Percentiles rank a stretch among this genome's conserved stretches.
Evolutionary conservation across 2,329 filamentous ascomycete genomes (phyloP).

Genomic region (Truncatella angustata): DNA sequence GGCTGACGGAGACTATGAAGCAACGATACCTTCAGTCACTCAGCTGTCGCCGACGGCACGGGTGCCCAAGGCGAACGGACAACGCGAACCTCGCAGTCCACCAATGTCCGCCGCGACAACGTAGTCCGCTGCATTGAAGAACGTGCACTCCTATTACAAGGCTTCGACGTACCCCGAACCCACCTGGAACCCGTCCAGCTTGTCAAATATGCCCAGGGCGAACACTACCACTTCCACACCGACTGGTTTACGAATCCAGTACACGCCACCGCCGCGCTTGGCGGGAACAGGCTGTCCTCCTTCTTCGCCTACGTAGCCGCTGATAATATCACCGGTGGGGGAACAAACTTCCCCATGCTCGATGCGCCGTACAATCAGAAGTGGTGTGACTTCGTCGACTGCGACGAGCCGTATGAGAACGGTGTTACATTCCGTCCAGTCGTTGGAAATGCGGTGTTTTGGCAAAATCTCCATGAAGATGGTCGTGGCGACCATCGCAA

Average conservation of each 20-base stretch:
- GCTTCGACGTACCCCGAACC: conserved; percentile 33
- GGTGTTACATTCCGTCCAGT: conserved; percentile 48
- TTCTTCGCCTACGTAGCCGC: conserved; percentile 47
- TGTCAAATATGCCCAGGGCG: conserved; percentile 42
- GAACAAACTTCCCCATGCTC: conserved; percentile 47
- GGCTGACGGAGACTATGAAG: conserved; percentile 29
- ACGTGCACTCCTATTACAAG: conserved; percentile 45
- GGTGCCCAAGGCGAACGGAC: conserved; percentile 31
- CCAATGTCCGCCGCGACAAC: conserved; percentile 39
- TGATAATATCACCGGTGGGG: conserved; percentile 42
- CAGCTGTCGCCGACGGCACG: conserved; percentile 35
- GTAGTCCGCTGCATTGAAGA: conserved; percentile 46
- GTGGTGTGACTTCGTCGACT: conserved; percentile 47
- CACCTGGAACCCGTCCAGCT: conserved; percentile 48
- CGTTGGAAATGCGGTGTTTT: conserved; percentile 47
- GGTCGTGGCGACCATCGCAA: conserved; percentile 41
- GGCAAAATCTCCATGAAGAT: conserved; percentile 41
- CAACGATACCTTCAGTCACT: conserved; percentile 41
- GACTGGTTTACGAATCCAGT: conserved; percentile 46
- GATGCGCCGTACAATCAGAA: conserved; percentile 32
- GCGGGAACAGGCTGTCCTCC: conserved; percentile 43
- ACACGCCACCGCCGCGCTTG: conserved; percentile 35
- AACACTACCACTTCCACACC: conserved; percentile 48
- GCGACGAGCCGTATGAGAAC: conserved; percentile 44
- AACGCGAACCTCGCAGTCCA: conserved; percentile 45